These are phyloP conservation scores for Cercospora janseana DNA, from an alignment of 2,329 filamentous ascomycete species.

Conservation along the genomic window DNA sequence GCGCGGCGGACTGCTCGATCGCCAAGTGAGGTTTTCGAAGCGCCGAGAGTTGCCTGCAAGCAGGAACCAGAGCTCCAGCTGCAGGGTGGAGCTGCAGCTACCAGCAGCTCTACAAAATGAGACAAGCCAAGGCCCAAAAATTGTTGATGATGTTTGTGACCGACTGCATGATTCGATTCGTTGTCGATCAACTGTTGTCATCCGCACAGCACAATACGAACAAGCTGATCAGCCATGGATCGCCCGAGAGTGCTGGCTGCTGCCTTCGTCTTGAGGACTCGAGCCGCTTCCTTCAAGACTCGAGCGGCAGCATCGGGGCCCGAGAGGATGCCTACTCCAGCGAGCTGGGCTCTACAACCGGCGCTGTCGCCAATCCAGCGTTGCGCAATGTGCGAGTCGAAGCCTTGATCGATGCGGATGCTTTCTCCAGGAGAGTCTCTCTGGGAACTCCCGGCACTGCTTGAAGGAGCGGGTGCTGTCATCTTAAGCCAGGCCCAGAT, in stretches of 20 bases:
- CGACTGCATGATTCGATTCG: constrained; percentile 3
- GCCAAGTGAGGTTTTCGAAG: background rate
- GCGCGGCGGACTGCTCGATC: constrained; percentile 1
- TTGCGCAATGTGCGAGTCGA: constrained; percentile 6
- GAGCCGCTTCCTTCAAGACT: constrained; percentile 11
- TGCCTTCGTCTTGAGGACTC: constrained; percentile 11
- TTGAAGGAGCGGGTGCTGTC: background rate
- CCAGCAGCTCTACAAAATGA: constrained; percentile 3
- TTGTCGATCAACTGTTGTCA: background rate
- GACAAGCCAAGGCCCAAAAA: constrained; percentile 2
- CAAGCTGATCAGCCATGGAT: constrained; percentile 12
- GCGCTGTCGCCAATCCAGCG: constrained; percentile 2
- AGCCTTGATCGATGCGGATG: constrained; percentile 10
- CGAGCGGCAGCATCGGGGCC: constrained; percentile 10
- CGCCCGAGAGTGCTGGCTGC: constrained; percentile 9
- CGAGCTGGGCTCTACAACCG: constrained; percentile 7
- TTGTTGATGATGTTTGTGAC: background rate
- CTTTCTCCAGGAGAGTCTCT: background rate
- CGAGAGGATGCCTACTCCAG: constrained; percentile 10
- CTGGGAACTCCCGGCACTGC: background rate
- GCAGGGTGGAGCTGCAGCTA: constrained; percentile 3
- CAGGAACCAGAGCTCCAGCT: constrained; percentile 2
- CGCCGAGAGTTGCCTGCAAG: background rate
- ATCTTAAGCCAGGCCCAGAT: constrained; percentile 5
- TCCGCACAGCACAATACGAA: constrained; percentile 9